Evolutionary conservation across 495 filamentous ascomycete species (phyloP), one percentile per base, ranked within the genome.

Genomic region (Trichoderma gamsii): DNA sequence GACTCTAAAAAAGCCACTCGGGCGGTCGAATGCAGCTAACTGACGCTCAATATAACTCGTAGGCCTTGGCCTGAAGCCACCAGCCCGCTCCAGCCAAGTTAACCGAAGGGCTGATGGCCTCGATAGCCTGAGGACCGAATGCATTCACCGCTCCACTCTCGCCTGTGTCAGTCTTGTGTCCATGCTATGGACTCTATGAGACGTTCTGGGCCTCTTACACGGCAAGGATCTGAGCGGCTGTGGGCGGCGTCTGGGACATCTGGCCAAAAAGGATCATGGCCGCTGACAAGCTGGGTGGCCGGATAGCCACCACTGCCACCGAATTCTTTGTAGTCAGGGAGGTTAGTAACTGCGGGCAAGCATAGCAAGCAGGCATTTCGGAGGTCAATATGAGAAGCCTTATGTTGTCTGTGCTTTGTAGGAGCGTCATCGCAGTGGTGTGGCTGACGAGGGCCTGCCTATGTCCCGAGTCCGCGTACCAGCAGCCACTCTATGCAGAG

Each of bases 131-230:
- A n/a, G n/a, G n/a, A 52, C 25, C 32, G 29, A 29, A 29, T 29
- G 56, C 56, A 61, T 61, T 61, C 56, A 61, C 56, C 56, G 56
- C 56, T 61, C 56, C 56, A 61, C 56, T n/a, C 56, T n/a, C 56
- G 27, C 32, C 27, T 32, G 56, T 13, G 23, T 61, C 27, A n/a
- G 23, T 18, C 35, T 61, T 18, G 9, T 32, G 56, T 32, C 27
- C 25, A 56, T 56, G 51, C 35, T 5, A 38, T 38, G 21, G 51
- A 56, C 51, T 56, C 51, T 11, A 23, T 38, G 51, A 23, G 56
- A 25, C 25, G 56, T 61, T 61, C 56, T 61, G 56, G 56, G 56
- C 56, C n/a, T n/a, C n/a, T 61, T 3, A 4, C 9, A 61, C 56
- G 6, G 56, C 56, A 61, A 61, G 56, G 56, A 61, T 32, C 56